Evolutionary conservation across 257 asterid genomes (phyloP), one percentile per base, ranked within the genome.

Genomic region (Fraxinus excelsior): DNA sequence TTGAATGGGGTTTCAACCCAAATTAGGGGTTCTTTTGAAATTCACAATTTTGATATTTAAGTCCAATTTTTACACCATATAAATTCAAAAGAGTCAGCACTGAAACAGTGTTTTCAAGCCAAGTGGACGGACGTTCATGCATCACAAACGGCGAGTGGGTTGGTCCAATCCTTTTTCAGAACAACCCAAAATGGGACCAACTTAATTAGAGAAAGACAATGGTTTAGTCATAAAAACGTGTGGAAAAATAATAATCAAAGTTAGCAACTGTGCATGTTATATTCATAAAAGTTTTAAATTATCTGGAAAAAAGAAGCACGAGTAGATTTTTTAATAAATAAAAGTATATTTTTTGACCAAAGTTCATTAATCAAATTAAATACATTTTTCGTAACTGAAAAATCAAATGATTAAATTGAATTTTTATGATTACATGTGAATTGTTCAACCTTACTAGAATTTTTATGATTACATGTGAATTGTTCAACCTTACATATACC

Each of bases 81-180:
- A 67, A 21, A 38, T 78, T 83, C 34, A 58, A 19, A 69, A 2
- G 66, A 66, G 87, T 82, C 87, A 80, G 78, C 46, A 35, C 21
- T 69, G 74, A 40, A 72, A 71, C 7, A 83, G 86, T 77, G 76
- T 64, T 25, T 34, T 35, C 42, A 8, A 34, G 32, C 40, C 75
- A 46, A 82, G 79, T 79, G 79, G 86, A 68, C 67, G 84, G 82
- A 72, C 51, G 70, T 72, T 40, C 42, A 76, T 67, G 81, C 71
- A 32, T 49, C 72, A 49, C 73, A 21, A 64, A 25, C 32, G 4
- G 28, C 18, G 18, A 60, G 67, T 60, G 67, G 67, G 67, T 60
- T 60, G 67, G 67, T 60, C 67, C 67, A 60, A 60, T 23, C 31
- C 28, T 23, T 19, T 19, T 4, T 18, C n/a, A 0, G 8, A 60